phyloP scores from a whole-genome alignment of 2,329 filamentous ascomycete genomes.

The Apiospora rasikravindrae region DNA sequence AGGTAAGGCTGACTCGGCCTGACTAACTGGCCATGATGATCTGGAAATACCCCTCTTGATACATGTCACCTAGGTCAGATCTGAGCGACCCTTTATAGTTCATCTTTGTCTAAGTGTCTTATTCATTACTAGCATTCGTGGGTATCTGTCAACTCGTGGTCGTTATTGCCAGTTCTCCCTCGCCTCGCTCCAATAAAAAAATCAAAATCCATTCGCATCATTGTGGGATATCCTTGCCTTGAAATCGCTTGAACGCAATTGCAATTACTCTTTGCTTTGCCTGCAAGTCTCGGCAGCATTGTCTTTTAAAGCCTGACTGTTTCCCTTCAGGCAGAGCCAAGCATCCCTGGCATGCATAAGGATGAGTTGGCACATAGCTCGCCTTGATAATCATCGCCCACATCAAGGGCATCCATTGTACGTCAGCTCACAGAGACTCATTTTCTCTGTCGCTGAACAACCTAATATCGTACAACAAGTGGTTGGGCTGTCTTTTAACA shows the following conservation, averaged over 20 bases:
- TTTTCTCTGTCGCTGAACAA: background rate
- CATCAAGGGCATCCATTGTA: background rate
- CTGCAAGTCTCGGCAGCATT: background rate
- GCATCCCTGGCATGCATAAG: conserved; percentile 3
- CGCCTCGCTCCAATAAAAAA: background rate
- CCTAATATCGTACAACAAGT: background rate
- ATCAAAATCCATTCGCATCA: background rate
- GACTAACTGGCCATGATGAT: background rate
- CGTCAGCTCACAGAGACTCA: background rate
- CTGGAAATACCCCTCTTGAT: background rate
- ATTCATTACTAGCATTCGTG: background rate
- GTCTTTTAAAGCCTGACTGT: background rate
- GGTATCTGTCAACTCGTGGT: conserved; percentile 1
- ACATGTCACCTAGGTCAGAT: background rate
- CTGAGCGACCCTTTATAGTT: background rate
- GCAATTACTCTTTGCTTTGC: background rate
- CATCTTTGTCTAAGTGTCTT: background rate
- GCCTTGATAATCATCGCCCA: background rate
- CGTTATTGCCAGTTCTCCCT: background rate
- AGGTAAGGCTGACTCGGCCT: background rate
- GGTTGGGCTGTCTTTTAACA: background rate
- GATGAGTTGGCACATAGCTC: background rate
- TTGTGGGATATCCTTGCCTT: background rate
- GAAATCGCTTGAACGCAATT: background rate
- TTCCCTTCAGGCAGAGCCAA: background rate